Conservation (phyloP, 179 eudicot species). For the Drosera spatulata region DNA sequence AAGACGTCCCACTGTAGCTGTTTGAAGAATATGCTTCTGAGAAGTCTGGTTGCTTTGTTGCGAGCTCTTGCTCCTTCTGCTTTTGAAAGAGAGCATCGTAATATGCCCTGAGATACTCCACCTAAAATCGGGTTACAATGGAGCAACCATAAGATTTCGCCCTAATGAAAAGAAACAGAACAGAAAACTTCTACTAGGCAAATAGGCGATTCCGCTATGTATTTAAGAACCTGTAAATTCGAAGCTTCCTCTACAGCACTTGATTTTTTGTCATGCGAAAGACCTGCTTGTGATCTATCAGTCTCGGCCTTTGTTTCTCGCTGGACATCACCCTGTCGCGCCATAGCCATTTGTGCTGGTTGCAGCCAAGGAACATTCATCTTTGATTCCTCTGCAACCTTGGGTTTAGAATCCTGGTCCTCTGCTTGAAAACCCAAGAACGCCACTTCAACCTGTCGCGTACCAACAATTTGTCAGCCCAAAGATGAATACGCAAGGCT, state of each 20-base stretch:
- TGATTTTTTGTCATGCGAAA: slow-evolving; percentile 67
- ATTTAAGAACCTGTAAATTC: slow-evolving; percentile 40
- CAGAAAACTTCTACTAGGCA: slow-evolving; percentile 1
- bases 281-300: slow-evolving; percentile 30
- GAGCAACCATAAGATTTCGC: neutral
- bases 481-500: too few species aligned
- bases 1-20: slow-evolving; percentile 16
- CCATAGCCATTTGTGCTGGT: slow-evolving; percentile 80
- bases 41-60: slow-evolving; percentile 31
- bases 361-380: slow-evolving; percentile 97
- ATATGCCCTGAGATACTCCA: slow-evolving; percentile 78
- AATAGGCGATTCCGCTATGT: neutral
- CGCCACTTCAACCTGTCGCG: slow-evolving; percentile 69
- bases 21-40: slow-evolving; percentile 15
- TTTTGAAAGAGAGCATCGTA: slow-evolving; percentile 66
- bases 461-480: neutral
- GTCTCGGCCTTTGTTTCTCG: slow-evolving; percentile 53
- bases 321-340: slow-evolving; percentile 56
- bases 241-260: slow-evolving; percentile 27
- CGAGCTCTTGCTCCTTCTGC: slow-evolving; percentile 53
- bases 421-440: slow-evolving; percentile 54
- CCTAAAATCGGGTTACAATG: slow-evolving; percentile 24
- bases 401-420: slow-evolving; percentile 55
- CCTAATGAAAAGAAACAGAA: slow-evolving; percentile 4
- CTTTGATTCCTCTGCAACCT: slow-evolving; percentile 28